Conservation (phyloP, 441 rosid species). For the Syzygium syzygioides region DNA sequence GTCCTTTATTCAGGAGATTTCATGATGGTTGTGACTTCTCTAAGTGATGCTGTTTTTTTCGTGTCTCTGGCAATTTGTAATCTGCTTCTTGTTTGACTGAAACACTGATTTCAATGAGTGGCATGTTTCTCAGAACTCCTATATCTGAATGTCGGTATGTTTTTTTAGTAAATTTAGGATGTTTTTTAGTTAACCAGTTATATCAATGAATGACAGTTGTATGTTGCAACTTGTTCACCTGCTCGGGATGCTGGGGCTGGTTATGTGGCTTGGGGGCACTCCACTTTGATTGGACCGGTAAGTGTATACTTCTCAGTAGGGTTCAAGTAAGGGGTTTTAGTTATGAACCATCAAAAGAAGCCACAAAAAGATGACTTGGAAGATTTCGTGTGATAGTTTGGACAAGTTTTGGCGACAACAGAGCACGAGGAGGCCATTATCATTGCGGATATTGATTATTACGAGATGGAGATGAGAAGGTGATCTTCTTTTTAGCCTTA, state of each 20-base stretch:
- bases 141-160: not conserved
- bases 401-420: constrained; percentile 83
- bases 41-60: not conserved
- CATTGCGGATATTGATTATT: constrained; percentile 79
- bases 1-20: not conserved
- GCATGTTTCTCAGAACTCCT: not conserved
- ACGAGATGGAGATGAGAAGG: constrained; percentile 71
- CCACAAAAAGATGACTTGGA: not conserved
- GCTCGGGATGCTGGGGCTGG: constrained; percentile 73
- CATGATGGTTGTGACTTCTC: not conserved
- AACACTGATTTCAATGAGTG: not conserved
- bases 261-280: constrained; percentile 99
- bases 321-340: not conserved
- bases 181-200: not conserved
- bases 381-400: constrained; percentile 49
- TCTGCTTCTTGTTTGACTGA: not conserved
- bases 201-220: constrained; percentile 41
- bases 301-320: constrained; percentile 19
- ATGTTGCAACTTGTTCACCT: constrained; percentile 94
- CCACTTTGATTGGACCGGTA: constrained; percentile 91
- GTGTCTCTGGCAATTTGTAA: not conserved
- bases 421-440: constrained; percentile 77
- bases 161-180: not conserved
- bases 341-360: not conserved
- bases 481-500: constrained; percentile 8